Evolutionary conservation across 2,329 filamentous ascomycete species (phyloP).

Genomic region (Exserohilum rostratum): DNA sequence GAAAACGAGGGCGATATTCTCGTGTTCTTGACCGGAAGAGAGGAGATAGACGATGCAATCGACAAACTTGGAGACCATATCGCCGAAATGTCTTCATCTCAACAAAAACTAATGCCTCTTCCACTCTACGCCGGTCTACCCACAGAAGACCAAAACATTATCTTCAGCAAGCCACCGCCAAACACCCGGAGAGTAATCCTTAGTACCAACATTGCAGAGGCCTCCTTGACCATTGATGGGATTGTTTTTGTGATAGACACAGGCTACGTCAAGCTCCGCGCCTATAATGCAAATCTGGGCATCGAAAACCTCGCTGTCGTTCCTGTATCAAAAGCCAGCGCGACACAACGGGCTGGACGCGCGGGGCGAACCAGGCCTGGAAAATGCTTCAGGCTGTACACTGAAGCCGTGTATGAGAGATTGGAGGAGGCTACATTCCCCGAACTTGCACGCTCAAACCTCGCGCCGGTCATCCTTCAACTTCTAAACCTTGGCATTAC

Average conservation of each 20-base stretch:
- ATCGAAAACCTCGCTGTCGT: slow-evolving; percentile 87
- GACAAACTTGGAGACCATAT: slow-evolving; percentile 78
- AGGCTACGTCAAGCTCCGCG: slow-evolving; percentile 87
- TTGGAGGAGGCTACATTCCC: slow-evolving; percentile 78
- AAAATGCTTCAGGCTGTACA: slow-evolving; percentile 94
- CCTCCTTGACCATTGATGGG: slow-evolving; percentile 89
- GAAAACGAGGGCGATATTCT: slow-evolving; percentile 86
- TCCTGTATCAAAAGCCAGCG: slow-evolving; percentile 86
- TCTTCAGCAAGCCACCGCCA: slow-evolving; percentile 83
- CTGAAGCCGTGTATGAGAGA: slow-evolving; percentile 70
- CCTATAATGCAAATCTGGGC: slow-evolving; percentile 81
- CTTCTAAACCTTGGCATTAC: slow-evolving; percentile 95
- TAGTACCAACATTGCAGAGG: slow-evolving; percentile 95
- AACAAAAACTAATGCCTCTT: slow-evolving; percentile 69
- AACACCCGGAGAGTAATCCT: slow-evolving; percentile 90
- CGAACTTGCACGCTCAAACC: slow-evolving; percentile 89
- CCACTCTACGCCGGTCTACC: slow-evolving; percentile 89
- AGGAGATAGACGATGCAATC: slow-evolving; percentile 87
- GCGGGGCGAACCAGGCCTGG: slow-evolving; percentile 88
- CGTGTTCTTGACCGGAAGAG: slow-evolving; percentile 88
- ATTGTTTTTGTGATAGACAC: slow-evolving; percentile 90
- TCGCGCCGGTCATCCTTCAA: slow-evolving; percentile 86
- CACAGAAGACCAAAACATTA: slow-evolving; percentile 91
- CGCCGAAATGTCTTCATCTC: slow-evolving; percentile 64
- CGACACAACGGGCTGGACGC: slow-evolving; percentile 87